These are phyloP conservation scores for Tillandsia fasciculata DNA, from an alignment of 176 grass and related monocot genomes.

Conservation along the genomic window DNA sequence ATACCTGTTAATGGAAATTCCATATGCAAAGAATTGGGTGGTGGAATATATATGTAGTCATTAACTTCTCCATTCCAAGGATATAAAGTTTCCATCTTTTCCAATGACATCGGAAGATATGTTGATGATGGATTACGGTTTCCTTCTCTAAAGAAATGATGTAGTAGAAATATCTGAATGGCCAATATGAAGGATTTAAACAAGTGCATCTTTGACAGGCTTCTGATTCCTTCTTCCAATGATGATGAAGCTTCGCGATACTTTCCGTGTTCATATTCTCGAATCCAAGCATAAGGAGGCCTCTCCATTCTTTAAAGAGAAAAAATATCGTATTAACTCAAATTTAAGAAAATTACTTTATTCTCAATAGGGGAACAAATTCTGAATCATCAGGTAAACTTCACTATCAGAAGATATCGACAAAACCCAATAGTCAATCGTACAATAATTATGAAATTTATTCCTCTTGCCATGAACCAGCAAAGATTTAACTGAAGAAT, in stretches of 20 bases:
- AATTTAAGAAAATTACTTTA: neutral
- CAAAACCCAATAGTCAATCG: neutral
- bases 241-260: neutral
- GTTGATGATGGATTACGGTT: neutral
- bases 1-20: neutral
- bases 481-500: neutral
- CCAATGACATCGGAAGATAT: neutral
- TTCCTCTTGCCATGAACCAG: neutral
- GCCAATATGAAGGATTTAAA: neutral
- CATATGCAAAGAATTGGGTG: neutral
- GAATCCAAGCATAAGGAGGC: constrained; percentile 7
- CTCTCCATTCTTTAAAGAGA: constrained; percentile 1
- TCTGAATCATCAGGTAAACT: neutral
- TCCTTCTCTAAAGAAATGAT: neutral
- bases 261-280: neutral
- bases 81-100: neutral
- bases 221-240: constrained; percentile 3
- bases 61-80: neutral
- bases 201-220: neutral
- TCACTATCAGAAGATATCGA: neutral
- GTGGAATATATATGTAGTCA: neutral
- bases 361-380: neutral
- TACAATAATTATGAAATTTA: neutral
- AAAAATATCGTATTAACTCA: neutral
- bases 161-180: neutral